phyloP scores from a whole-genome alignment of 768 basidiomycete genomes.

The Xerocomellus intermedius region DNA sequence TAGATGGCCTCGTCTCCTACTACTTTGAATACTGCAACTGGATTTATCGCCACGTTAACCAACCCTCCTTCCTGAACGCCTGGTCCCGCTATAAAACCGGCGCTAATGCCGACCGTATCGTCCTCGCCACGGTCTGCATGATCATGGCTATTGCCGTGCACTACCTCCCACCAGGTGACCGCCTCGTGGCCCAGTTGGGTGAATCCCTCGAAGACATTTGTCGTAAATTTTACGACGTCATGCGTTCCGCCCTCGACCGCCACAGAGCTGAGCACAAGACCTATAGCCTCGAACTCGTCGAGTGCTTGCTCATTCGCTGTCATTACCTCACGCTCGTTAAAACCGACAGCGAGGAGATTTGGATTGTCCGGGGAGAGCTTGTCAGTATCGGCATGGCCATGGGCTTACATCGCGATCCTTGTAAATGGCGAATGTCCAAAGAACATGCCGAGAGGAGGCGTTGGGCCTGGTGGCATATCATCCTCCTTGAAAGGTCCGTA shows the following conservation, averaged over 20 bases:
- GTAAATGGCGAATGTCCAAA: conserved; percentile 67
- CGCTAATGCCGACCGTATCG: conserved; percentile 59
- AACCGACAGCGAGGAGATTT: conserved; percentile 77
- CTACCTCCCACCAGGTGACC: conserved; percentile 68
- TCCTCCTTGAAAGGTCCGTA: conserved; percentile 73
- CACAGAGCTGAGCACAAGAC: conserved; percentile 57
- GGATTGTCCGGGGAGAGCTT: conserved; percentile 72
- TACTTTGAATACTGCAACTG: conserved; percentile 89
- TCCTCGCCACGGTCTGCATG: conserved; percentile 69
- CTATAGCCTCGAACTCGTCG: conserved; percentile 72
- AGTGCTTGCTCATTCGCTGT: conserved; percentile 64
- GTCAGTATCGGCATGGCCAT: conserved; percentile 75
- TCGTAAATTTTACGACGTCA: conserved; percentile 66
- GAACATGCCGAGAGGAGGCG: conserved; percentile 73
- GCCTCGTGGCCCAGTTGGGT: conserved; percentile 50
- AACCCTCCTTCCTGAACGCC: conserved; percentile 54
- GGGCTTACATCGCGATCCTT: conserved; percentile 86
- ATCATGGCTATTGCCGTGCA: conserved; percentile 72
- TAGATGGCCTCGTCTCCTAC: conserved; percentile 70
- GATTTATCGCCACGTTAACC: conserved; percentile 80
- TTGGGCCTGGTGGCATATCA: conserved; percentile 92
- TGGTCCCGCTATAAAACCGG: conserved; percentile 79
- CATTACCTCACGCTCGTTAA: conserved; percentile 75
- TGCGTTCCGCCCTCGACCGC: conserved; percentile 60
- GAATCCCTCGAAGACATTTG: conserved; percentile 62